Base-by-base conservation (phyloP, 768 basidiomycete genomes). In the Tylopilus subfusipes region DNA sequence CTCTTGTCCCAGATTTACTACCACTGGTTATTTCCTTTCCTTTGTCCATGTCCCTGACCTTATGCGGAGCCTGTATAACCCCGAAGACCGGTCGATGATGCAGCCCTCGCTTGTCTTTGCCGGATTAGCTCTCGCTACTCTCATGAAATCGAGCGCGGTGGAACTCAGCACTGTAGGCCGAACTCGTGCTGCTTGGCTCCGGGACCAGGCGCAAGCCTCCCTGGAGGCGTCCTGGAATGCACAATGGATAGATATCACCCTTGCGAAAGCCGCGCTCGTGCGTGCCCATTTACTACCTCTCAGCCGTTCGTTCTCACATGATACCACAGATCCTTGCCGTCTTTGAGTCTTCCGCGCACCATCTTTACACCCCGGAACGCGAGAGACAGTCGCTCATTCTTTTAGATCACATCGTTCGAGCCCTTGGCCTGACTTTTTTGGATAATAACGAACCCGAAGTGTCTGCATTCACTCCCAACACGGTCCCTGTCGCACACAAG, bases 301-400 rank as follows among this genome's bases (percentile, higher is more conserved):
- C 19, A 29, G 8, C 22, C 30, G 19, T 27, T 42, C 11, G 31
- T 56, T 55, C 61, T 67, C 39, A 72, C 38, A 43, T 34, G 2
- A 13, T 14, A 16, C n/a, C 5, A 31, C 56, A 88, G 88, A 82
- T 92, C 46, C 76, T 91, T 10, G 85, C 89, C 6, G 72, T 92
- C 3, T 92, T 88, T 61, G 90, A 92, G 66, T 79, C 82, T 0
- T 90, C 86, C 1, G 79, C 85, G 5, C 86, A 91, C 55, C 88
- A 87, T 7, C 73, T 79, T 40, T 79, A 89, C 64, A 78, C 77
- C 21, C 74, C 79, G 5, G 77, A 80, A 21, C 78, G 84, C 14
- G 78, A 82, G 12, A 72, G 75, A 21, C 69, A 69, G 19, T 76
- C 88, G 0, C 72, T 92, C 11, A 64, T 79, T 38, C 73, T 78